Conservation (phyloP, 2,329 filamentous ascomycete genomes). For the Amesomyces nigricolor region DNA sequence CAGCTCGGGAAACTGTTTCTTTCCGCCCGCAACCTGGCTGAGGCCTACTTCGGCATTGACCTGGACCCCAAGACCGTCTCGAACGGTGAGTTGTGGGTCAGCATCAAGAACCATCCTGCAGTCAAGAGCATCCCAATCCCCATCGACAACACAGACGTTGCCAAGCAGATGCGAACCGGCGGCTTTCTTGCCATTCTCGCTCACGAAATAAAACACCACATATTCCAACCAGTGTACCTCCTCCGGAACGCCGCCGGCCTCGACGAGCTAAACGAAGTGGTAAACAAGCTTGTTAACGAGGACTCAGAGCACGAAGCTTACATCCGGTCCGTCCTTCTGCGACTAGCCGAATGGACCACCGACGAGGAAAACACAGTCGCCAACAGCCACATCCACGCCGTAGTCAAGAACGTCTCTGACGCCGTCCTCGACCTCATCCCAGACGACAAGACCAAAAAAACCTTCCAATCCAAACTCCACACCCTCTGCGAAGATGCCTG, state of each 20-base stretch:
- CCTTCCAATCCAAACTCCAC: constrained; percentile 3
- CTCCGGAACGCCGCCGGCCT: background rate
- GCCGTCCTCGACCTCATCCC: background rate
- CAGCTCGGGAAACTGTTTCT: background rate
- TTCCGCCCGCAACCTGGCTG: background rate
- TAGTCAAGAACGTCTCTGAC: background rate
- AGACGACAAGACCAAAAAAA: background rate
- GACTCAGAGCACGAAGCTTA: constrained; percentile 10
- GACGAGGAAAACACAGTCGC: background rate
- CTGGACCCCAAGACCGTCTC: background rate
- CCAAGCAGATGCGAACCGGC: constrained; percentile 32
- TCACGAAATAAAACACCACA: constrained; percentile 26
- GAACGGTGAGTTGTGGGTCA: background rate
- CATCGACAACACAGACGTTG: constrained; percentile 28
- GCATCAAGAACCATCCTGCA: background rate
- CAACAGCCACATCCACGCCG: background rate
- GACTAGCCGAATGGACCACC: background rate
- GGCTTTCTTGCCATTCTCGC: constrained; percentile 29
- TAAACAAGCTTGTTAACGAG: background rate
- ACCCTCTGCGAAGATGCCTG: constrained; percentile 2
- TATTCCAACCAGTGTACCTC: constrained; percentile 33
- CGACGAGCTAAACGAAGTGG: background rate
- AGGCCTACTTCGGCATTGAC: background rate
- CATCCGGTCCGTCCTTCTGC: constrained; percentile 18
- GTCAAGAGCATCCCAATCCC: constrained; percentile 27